Base-by-base conservation (phyloP, 306 rosid genomes). In the Astragalus glycyphyllos region DNA sequence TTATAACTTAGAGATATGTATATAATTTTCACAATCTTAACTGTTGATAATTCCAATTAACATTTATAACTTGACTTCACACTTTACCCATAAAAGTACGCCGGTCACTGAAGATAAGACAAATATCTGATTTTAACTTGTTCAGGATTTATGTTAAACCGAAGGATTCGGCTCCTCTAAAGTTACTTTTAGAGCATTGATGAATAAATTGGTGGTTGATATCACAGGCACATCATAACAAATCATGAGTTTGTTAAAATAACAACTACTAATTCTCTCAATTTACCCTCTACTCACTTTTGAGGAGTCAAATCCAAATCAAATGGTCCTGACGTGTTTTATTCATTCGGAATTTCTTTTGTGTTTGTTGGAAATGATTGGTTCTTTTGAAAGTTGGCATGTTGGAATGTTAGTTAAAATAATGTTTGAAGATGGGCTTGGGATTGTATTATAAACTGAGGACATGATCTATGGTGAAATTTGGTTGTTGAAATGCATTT, bases 401-500 rank as follows among this genome's bases (percentile, higher is more conserved):
- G 9, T 48, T 65, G 8, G 42, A 57, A 47, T 20, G 31, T 40
- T 10, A 26, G 31, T 26, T 26, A 26, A 26, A 26, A 26, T 26
- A 26, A 26, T 26, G 31, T 26, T 26, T 2, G 31, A 26, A 26
- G 31, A 26, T 0, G 31, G 31, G 31, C 31, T 26, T 26, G 31
- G 31, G 31, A 2, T 26, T 26, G 31, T 26, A 26, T 26, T 26
- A 26, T 26, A 26, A 26, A 26, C 31, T 26, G 31, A 26, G 31
- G 12, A 37, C 13, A 46, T 15, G 41, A 13, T 56, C 57, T 40
- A 38, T 48, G 40, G 61, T 73, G 42, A 11, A 4, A 42, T 55
- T 69, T 62, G 57, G 61, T 55, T n/a, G 37, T 55, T 46, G 50
- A 55, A 69, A 74, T 48, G n/a, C 45, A 6, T 68, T 46, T 46